phyloP scores from a whole-genome alignment of 2,329 filamentous ascomycete species.

The Xylaria sp. region DNA sequence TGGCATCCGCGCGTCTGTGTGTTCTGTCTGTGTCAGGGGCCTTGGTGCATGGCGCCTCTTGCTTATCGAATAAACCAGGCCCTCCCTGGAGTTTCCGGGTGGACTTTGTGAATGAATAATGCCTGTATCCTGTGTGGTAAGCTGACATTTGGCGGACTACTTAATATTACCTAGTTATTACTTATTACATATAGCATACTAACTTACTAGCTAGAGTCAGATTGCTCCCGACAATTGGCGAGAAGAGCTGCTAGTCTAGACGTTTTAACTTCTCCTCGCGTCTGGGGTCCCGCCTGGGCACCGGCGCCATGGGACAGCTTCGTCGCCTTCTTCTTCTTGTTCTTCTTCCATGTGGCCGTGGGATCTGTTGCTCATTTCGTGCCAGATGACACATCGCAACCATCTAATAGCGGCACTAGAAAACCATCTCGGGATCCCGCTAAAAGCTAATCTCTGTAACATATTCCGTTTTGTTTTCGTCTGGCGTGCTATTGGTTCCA shows the following conservation, averaged over 20 bases:
- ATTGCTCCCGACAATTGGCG: background rate
- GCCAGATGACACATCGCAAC: constrained; percentile 23
- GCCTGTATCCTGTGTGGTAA: constrained; percentile 9
- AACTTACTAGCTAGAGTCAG: constrained; percentile 13
- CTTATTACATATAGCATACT: no score
- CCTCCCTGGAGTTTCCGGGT: constrained; percentile 16
- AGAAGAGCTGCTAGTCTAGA: background rate
- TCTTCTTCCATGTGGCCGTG: constrained; percentile 24
- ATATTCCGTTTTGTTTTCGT: constrained; percentile 40
- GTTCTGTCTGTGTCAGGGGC: background rate
- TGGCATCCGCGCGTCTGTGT: constrained; percentile 17
- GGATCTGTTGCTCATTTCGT: constrained; percentile 15
- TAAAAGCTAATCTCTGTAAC: constrained; percentile 28
- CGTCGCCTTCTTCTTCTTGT: constrained; percentile 14
- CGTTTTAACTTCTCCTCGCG: constrained; percentile 9
- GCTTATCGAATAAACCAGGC: constrained; percentile 24
- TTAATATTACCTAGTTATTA: no score
- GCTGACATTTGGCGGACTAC: constrained; percentile 29
- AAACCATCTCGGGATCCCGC: constrained; percentile 17
- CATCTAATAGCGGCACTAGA: constrained; percentile 26
- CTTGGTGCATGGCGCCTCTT: constrained; percentile 28
- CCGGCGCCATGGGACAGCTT: constrained; percentile 29
- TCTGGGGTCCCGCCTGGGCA: constrained; percentile 16
- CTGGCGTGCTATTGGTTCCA: constrained; percentile 25
- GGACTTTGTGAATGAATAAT: constrained; percentile 12